Conservation (phyloP, 805 yeast species). For the Zygoascus tannicola region DNA sequence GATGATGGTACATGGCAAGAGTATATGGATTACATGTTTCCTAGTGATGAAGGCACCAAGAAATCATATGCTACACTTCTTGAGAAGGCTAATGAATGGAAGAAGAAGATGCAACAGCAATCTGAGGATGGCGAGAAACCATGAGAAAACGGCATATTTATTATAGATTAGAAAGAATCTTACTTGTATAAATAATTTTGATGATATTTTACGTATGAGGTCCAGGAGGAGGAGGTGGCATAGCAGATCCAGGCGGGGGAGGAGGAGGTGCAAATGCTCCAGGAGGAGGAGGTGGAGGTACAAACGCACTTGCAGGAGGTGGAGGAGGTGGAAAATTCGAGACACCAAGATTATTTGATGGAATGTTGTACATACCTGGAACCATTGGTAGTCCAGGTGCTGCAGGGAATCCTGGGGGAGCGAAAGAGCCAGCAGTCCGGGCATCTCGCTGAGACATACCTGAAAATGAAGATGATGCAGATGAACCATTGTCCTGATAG, state of each 20-base stretch:
- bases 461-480: no score
- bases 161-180: no score
- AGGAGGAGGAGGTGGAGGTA: slow-evolving; percentile 14
- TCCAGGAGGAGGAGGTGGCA: slow-evolving; percentile 7
- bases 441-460: no score
- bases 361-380: neutral
- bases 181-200: no score
- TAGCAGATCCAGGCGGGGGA: slow-evolving; percentile 15
- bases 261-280: slow-evolving; percentile 14
- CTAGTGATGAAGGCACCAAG: slow-evolving; percentile 41
- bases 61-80: slow-evolving; percentile 29
- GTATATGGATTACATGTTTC: slow-evolving; percentile 53
- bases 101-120: slow-evolving; percentile 19
- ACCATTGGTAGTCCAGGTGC: slow-evolving; percentile 16
- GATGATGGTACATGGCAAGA: slow-evolving; percentile 45
- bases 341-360: slow-evolving; percentile 13
- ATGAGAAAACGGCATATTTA: no score
- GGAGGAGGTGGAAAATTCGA: slow-evolving; percentile 8
- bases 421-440: no score
- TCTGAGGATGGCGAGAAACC: no score
- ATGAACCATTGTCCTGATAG: no score
- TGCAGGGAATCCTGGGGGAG: slow-evolving; percentile 18
- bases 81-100: slow-evolving; percentile 44
- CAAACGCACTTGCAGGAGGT: slow-evolving; percentile 11
- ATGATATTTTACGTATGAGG: no score